A percentile compares a stretch with the other conserved stretches of the same genome.
Evolutionary conservation across 805 yeast species (phyloP).

Genomic region (Saccharomyces kudriavzevii): DNA sequence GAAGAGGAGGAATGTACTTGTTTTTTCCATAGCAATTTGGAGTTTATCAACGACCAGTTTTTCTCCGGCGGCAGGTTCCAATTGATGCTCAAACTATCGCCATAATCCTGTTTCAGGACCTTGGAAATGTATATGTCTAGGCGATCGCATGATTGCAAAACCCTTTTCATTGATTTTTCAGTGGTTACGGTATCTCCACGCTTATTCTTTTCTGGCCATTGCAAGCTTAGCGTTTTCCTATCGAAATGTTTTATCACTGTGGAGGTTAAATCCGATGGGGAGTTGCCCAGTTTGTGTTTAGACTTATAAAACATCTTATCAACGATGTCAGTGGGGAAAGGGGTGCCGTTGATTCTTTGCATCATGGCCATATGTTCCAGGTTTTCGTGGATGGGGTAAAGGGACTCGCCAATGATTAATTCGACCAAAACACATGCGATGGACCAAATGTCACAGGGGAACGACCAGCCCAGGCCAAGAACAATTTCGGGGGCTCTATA

Average conservation of each 20-base stretch:
- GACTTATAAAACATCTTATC: conserved; percentile 30
- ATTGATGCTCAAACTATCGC: conserved; percentile 22
- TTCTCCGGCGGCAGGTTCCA: conserved; percentile 26
- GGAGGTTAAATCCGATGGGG: conserved; percentile 26
- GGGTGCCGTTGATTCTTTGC: conserved; percentile 63
- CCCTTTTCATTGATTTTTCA: conserved; percentile 26
- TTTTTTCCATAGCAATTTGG: conserved; percentile 10
- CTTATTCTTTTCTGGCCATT: conserved; percentile 28
- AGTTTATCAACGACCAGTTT: conserved; percentile 24
- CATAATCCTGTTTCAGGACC: conserved; percentile 22
- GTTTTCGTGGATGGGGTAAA: conserved; percentile 92
- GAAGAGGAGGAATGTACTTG: background rate
- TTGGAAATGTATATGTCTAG: conserved; percentile 26
- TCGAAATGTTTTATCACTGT: conserved; percentile 30
- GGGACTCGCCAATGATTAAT: conserved; percentile 84
- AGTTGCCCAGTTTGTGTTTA: conserved; percentile 25
- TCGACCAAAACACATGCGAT: conserved; percentile 91
- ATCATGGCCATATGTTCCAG: conserved; percentile 92
- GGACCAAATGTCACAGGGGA: conserved; percentile 95
- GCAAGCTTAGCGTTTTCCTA: conserved; percentile 13
- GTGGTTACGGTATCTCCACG: conserved; percentile 23
- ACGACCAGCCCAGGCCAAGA: conserved; percentile 92
- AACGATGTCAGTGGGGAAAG: conserved; percentile 34
- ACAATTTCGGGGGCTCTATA: conserved; percentile 96
- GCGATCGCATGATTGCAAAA: conserved; percentile 24